A percentile compares a stretch with the other conserved stretches of the same genome.
These are phyloP conservation scores for Trichoderma asperelloides DNA, from an alignment of 495 filamentous ascomycete genomes.

Conservation along the genomic window DNA sequence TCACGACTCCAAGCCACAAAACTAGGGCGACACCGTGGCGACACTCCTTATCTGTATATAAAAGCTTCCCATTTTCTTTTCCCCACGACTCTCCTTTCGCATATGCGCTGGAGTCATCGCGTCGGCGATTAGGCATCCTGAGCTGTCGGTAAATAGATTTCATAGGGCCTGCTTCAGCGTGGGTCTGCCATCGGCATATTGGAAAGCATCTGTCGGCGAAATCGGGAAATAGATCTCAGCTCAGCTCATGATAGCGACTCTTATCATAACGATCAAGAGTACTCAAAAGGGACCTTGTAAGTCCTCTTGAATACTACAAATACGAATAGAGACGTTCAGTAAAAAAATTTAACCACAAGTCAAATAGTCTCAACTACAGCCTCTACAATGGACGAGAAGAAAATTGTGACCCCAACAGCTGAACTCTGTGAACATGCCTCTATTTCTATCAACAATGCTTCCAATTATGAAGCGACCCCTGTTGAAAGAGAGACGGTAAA, in stretches of 20 bases:
- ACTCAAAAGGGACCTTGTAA: background rate
- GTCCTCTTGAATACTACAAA: background rate
- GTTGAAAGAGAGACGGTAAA: background rate
- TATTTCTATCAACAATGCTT: background rate
- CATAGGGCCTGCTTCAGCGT: background rate
- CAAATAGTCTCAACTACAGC: background rate
- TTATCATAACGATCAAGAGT: background rate
- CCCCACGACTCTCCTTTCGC: background rate
- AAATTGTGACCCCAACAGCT: background rate
- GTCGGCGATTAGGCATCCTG: background rate
- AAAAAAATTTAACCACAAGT: background rate
- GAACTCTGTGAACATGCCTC: background rate
- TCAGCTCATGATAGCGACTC: background rate
- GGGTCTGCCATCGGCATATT: background rate
- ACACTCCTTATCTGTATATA: constrained; percentile 3
- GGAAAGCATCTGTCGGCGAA: background rate
- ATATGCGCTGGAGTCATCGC: background rate
- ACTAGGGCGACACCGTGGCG: constrained; percentile 1
- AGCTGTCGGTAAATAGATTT: background rate
- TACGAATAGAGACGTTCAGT: background rate
- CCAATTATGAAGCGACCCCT: background rate
- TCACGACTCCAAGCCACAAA: background rate
- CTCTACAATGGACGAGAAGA: background rate
- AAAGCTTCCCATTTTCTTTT: background rate
- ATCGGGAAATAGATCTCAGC: background rate